Conservation (phyloP, 495 filamentous ascomycete genomes). For the Aspergillus cristatus region DNA sequence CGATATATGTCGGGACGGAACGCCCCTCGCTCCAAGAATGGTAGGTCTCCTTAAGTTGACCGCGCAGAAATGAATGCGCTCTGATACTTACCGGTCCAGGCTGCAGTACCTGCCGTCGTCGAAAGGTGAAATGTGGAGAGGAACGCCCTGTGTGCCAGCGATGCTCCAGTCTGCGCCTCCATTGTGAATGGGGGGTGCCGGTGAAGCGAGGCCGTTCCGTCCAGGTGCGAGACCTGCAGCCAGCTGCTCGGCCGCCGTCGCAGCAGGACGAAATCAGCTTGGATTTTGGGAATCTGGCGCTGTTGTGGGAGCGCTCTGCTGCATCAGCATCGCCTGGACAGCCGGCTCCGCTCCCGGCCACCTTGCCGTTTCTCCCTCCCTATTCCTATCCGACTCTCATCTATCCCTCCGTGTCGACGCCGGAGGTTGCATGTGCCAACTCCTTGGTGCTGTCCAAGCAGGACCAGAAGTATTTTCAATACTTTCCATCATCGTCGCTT, state of each 20-base stretch:
- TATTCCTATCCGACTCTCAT: slow-evolving; percentile 9
- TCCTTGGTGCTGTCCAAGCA: slow-evolving; percentile 26
- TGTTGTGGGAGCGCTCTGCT: not conserved
- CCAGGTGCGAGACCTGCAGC: slow-evolving; percentile 25
- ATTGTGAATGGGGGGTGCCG: slow-evolving; percentile 31
- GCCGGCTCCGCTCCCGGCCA: not conserved
- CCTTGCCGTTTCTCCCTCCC: not conserved
- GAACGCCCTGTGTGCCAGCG: slow-evolving; percentile 39
- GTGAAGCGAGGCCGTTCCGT: slow-evolving; percentile 22
- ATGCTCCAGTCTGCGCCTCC: slow-evolving; percentile 26
- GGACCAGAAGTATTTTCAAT: slow-evolving; percentile 34
- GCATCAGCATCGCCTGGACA: not conserved
- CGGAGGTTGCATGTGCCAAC: slow-evolving; percentile 25
- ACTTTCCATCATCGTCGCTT: slow-evolving; percentile 33
- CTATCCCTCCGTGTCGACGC: slow-evolving; percentile 17
- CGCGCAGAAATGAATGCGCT: no score
- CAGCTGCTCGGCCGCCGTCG: slow-evolving; percentile 11
- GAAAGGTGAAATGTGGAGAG: slow-evolving; percentile 50
- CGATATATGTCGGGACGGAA: slow-evolving; percentile 33
- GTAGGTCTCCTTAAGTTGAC: slow-evolving; percentile 18
- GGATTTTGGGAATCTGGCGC: not conserved
- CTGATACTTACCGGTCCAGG: no score
- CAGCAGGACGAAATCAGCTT: slow-evolving; percentile 1
- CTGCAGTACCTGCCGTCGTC: slow-evolving; percentile 45
- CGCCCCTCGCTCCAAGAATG: slow-evolving; percentile 39